These are phyloP conservation scores for Isabelozyma gotoi DNA, from an alignment of 805 yeast genomes.

Conservation along the genomic window DNA sequence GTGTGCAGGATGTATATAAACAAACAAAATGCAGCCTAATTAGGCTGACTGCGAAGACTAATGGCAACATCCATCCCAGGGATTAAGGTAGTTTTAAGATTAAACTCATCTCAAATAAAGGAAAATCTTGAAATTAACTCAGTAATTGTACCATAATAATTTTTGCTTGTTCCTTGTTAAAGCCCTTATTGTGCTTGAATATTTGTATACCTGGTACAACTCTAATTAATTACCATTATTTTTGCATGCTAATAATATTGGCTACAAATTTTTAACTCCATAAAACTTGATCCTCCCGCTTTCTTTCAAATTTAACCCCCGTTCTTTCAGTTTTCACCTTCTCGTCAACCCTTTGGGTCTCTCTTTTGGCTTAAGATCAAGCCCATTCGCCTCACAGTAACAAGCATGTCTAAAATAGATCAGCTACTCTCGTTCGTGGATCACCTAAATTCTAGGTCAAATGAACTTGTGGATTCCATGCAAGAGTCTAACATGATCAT, in stretches of 20 bases:
- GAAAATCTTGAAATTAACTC: not conserved
- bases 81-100: no score
- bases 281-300: constrained; percentile 5
- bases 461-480: constrained; percentile 18
- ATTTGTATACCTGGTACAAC: no score
- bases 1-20: not conserved
- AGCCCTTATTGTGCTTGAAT: no score
- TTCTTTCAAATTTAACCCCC: not conserved
- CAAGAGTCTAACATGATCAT: constrained; percentile 23
- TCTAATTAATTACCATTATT: not conserved
- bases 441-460: constrained; percentile 26
- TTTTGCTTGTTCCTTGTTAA: no score
- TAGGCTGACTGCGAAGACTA: not conserved
- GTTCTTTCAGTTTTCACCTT: no score
- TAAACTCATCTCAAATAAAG: no score
- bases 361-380: no score
- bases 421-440: constrained; percentile 31
- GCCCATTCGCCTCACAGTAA: not conserved
- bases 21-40: not conserved
- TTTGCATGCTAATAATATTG: not conserved
- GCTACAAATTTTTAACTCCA: constrained; percentile 2
- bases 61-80: no score
- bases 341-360: no score
- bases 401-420: constrained; percentile 21
- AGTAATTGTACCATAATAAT: no score